These are phyloP conservation scores for Hylodesmum podocarpum DNA, from an alignment of 306 rosid genomes.

Conservation along the genomic window DNA sequence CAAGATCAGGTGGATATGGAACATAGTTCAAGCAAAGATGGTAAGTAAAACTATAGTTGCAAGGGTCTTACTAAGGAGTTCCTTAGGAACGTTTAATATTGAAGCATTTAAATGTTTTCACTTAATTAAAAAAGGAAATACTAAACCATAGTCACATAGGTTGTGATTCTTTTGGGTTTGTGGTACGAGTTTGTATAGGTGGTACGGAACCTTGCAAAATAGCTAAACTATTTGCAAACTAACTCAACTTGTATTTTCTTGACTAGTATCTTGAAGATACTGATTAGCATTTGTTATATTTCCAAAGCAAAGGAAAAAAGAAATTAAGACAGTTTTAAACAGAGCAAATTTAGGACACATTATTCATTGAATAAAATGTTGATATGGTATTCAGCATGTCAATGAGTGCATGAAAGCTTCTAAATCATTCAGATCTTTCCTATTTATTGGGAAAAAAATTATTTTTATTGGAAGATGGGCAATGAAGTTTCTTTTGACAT, in stretches of 20 bases:
- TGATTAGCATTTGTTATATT: background rate
- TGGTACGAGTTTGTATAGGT: no score
- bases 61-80: background rate
- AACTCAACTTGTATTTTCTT: background rate
- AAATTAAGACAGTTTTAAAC: background rate
- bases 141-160: no score
- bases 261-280: background rate
- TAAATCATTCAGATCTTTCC: background rate
- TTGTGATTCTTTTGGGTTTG: no score
- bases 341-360: background rate
- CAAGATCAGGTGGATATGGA: constrained; percentile 3
- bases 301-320: background rate
- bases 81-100: background rate
- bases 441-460: background rate
- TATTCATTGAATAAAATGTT: background rate
- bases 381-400: background rate
- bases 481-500: background rate
- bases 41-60: background rate
- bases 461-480: background rate
- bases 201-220: no score
- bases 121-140: background rate
- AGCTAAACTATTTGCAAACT: no score
- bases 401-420: background rate
- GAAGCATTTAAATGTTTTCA: background rate
- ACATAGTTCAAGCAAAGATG: constrained; percentile 11